phyloP scores from a whole-genome alignment of 2,329 filamentous ascomycete species.

The Fusarium beomiforme region DNA sequence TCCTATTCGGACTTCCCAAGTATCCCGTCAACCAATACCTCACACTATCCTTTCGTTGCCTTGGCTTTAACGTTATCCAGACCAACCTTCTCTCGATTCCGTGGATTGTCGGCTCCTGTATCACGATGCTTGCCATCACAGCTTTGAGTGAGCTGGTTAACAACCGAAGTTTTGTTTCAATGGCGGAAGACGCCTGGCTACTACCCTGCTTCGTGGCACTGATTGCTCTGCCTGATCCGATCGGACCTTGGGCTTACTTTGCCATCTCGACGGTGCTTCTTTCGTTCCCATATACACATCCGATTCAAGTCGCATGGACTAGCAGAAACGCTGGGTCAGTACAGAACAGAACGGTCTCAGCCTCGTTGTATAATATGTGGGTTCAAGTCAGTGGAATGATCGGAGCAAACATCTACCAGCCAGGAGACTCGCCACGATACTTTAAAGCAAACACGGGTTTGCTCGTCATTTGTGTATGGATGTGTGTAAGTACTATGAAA shows the following conservation, averaged over 20 bases:
- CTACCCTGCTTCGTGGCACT: slow-evolving; percentile 64
- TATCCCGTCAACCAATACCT: slow-evolving; percentile 59
- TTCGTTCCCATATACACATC: background rate
- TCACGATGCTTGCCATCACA: slow-evolving; percentile 50
- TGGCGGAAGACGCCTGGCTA: slow-evolving; percentile 61
- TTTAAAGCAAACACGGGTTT: slow-evolving; percentile 48
- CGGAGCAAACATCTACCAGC: slow-evolving; percentile 52
- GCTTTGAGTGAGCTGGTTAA: slow-evolving; percentile 61
- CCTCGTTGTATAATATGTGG: slow-evolving; percentile 62
- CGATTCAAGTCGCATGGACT: background rate
- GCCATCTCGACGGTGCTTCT: background rate
- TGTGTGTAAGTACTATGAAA: background rate
- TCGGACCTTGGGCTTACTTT: background rate
- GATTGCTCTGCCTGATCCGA: slow-evolving; percentile 46
- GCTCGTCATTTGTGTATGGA: slow-evolving; percentile 2
- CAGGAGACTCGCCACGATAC: slow-evolving; percentile 48
- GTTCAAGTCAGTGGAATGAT: slow-evolving; percentile 53
- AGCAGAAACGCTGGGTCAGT: background rate
- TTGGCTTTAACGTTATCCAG: slow-evolving; percentile 62
- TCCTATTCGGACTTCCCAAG: slow-evolving; percentile 59
- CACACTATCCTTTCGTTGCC: slow-evolving; percentile 59
- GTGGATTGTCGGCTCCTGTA: slow-evolving; percentile 57
- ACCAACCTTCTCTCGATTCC: slow-evolving; percentile 64
- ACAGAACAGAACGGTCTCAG: slow-evolving; percentile 64
- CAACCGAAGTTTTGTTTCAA: slow-evolving; percentile 58